Evolutionary conservation across 495 filamentous ascomycete species (phyloP).

Genomic region (Gamarada debralockiae): DNA sequence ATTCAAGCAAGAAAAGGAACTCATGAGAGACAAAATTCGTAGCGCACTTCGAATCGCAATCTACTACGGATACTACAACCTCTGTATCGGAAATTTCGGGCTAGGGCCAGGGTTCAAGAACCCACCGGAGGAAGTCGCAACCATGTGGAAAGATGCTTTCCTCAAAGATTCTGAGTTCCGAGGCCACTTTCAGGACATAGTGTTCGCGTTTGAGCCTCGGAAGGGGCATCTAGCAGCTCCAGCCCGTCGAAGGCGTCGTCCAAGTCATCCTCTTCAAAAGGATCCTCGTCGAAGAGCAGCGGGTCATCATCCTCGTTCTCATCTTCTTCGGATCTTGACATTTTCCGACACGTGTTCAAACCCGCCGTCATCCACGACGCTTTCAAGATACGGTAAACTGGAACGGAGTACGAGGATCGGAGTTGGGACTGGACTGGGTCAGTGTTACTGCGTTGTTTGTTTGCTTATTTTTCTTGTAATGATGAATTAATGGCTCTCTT

Average conservation of each 20-base stretch:
- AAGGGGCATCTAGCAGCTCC: conserved; percentile 5
- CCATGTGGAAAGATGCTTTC: conserved; percentile 64
- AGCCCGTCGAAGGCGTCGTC: conserved; percentile 11
- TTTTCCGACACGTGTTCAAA: conserved; percentile 22
- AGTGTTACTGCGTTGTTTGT: too few relatives aligned
- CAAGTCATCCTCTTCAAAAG: conserved; percentile 8
- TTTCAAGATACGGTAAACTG: conserved; percentile 1
- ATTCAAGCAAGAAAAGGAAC: conserved; percentile 61
- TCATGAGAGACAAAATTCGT: conserved; percentile 69
- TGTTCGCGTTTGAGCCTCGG: conserved; percentile 60
- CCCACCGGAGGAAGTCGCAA: conserved; percentile 61
- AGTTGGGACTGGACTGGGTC: background rate
- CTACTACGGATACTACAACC: conserved; percentile 48
- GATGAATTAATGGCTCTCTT: too few relatives aligned
- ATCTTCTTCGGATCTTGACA: conserved; percentile 15
- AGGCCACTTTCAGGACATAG: conserved; percentile 63
- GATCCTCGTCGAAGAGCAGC: conserved; percentile 11
- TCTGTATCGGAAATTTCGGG: conserved; percentile 70
- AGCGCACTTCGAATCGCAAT: conserved; percentile 64
- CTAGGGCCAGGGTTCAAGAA: conserved; percentile 67
- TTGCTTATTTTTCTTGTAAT: too few relatives aligned
- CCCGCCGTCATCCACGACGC: conserved; percentile 19
- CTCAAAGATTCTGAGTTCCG: conserved; percentile 56
- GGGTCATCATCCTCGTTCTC: conserved; percentile 4
- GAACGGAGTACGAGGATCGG: background rate